Evolutionary conservation across 805 yeast species (phyloP).

Genomic region (Tetrapisispora iriomotensis): DNA sequence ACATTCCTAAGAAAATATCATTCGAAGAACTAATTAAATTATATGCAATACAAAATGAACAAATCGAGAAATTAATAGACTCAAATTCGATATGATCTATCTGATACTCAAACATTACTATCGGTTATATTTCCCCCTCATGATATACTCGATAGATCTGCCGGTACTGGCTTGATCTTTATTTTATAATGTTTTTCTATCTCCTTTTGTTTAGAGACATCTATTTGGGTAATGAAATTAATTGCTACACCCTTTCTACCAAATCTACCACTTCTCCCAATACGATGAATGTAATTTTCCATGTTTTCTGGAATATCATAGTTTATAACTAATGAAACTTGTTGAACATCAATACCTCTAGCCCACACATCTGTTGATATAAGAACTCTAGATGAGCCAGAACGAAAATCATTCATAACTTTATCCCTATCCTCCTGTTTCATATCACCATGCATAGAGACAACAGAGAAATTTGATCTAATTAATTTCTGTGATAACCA

Average conservation of each 20-base stretch:
- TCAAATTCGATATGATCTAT: background rate
- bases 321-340: conserved; percentile 88
- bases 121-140: background rate
- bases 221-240: conserved; percentile 80
- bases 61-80: conserved; percentile 10
- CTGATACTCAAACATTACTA: background rate
- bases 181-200: conserved; percentile 85
- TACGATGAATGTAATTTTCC: conserved; percentile 94
- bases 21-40: conserved; percentile 17
- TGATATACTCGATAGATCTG: conserved; percentile 44
- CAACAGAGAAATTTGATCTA: conserved; percentile 79
- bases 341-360: conserved; percentile 96
- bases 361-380: conserved; percentile 95
- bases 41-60: conserved; percentile 22
- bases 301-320: conserved; percentile 84
- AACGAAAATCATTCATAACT: conserved; percentile 92
- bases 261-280: conserved; percentile 97
- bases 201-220: conserved; percentile 64
- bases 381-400: conserved; percentile 86
- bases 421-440: conserved; percentile 87
- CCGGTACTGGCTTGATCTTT: conserved; percentile 90
- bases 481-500: conserved; percentile 67
- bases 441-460: conserved; percentile 94
- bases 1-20: conserved; percentile 9
- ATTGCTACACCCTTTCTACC: conserved; percentile 98